Evolutionary conservation across 176 grass and related monocot genomes (phyloP).

Genomic region (Oryza brachyantha): DNA sequence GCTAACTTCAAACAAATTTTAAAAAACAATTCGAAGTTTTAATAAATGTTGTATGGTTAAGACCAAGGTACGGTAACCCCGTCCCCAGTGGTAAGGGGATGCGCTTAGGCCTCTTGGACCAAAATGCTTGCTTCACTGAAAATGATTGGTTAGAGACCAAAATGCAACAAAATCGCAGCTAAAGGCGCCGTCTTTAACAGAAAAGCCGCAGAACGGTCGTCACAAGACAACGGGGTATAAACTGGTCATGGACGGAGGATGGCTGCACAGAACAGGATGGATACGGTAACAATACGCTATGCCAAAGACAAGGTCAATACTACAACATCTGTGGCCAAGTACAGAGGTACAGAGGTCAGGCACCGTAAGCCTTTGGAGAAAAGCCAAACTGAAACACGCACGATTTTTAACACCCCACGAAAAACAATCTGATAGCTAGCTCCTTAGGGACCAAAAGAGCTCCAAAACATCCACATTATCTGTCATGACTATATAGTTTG

Average conservation of each 20-base stretch:
- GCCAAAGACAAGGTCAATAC: constrained; percentile 31
- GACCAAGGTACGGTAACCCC: too few species aligned
- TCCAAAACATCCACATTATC: constrained; percentile 34
- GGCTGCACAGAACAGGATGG: background rate
- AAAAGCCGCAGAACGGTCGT: background rate
- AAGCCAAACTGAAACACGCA: constrained; percentile 15
- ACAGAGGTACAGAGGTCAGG: constrained; percentile 11
- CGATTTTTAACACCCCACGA: constrained; percentile 23
- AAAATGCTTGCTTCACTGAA: too few species aligned
- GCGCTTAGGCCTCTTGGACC: too few species aligned
- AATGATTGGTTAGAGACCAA: too few species aligned
- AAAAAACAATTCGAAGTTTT: too few species aligned
- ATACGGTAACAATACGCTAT: constrained; percentile 16
- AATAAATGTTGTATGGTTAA: too few species aligned
- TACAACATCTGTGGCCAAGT: constrained; percentile 25
- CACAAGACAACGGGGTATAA: background rate
- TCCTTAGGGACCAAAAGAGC: constrained; percentile 22
- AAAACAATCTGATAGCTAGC: constrained; percentile 53
- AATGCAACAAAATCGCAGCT: too few species aligned
- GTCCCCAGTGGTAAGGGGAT: too few species aligned
- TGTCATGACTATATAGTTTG: constrained; percentile 39
- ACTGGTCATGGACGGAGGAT: too few species aligned
- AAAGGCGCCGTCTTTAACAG: too few species aligned
- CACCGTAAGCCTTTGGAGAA: constrained; percentile 1
- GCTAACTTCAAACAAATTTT: too few species aligned